Evolutionary conservation across 768 basidiomycete genomes (phyloP), one percentile per base, ranked within the genome.

Genomic region (Clitopilus passeckerianus): DNA sequence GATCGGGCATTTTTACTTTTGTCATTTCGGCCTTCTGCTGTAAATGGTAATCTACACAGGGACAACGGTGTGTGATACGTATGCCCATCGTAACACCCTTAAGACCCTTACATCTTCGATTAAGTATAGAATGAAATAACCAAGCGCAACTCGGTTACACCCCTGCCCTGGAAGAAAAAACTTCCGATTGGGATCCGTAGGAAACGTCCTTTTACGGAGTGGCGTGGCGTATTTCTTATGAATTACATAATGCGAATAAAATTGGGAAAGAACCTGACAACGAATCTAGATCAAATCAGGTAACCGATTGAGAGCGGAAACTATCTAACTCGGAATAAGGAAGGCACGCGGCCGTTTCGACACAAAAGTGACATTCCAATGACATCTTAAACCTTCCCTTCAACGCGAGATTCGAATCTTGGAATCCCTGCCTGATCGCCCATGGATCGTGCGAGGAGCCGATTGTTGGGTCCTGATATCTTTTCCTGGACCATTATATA

Each of bases 391-490:
- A 72, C 74, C 46, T 72, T 74, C 68, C 68, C 72, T 72, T 68
- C 66, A 69, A 74, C 67, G 68, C 74, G 65, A 77, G 79, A 81
- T 80, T 64, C 22, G 64, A 67, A 79, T 79, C 76, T 77, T 70
- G 70, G 27, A 30, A 30, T 30, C 27, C 74, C 74, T 72, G 66
- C 70, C 76, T 82, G 83, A 84, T 83, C 81, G 82, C 80, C 37
- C 82, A 82, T 83, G 82, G 46, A 84, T 82, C 81, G 80, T 81
- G 82, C 77, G 80, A 83, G 77, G 71, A 71, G 70, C 74, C 71
- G 72, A 68, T 69, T 70, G 70, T 68, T 72, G 69, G 70, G 72
- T 73, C 76, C 74, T 77, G 76, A 75, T 76, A 72, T 72, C 68
- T 70, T 65, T 72, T 70, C 68, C 69, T 68, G 71, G 33, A 74